Evolutionary conservation across 306 rosid genomes (phyloP).

Genomic region (Myrica gale): DNA sequence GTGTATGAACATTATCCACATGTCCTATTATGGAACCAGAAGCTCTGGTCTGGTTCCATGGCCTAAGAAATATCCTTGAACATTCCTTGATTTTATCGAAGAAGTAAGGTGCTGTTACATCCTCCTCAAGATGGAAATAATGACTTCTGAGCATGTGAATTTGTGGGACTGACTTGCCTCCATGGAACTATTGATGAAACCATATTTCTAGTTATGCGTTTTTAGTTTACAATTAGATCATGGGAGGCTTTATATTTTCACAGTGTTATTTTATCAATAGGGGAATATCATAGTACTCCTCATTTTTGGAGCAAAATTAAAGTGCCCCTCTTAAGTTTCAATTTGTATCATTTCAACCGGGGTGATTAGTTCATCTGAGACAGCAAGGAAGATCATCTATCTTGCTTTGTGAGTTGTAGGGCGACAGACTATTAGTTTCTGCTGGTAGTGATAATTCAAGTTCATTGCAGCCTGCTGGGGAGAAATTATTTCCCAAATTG

Average conservation of each 20-base stretch:
- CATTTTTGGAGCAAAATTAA: no score
- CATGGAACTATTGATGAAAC: not conserved
- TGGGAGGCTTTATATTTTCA: not conserved
- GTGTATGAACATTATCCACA: conserved; percentile 12
- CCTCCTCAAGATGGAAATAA: conserved; percentile 4
- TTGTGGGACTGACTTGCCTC: not conserved
- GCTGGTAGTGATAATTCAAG: no score
- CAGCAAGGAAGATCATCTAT: not conserved
- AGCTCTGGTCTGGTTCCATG: conserved; percentile 22
- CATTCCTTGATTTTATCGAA: conserved; percentile 4
- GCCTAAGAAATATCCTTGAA: not conserved
- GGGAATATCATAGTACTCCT: no score
- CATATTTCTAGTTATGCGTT: not conserved
- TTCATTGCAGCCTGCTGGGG: not conserved
- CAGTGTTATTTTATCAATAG: not conserved
- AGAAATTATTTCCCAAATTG: not conserved
- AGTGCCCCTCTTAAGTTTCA: no score
- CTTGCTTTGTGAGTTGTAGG: not conserved
- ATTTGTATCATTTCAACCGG: no score
- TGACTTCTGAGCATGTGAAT: not conserved
- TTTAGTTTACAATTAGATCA: not conserved
- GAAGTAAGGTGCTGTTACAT: not conserved
- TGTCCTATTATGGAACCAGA: not conserved
- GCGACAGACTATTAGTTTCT: no score
- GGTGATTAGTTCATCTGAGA: not conserved